Evolutionary conservation across 495 filamentous ascomycete genomes (phyloP).

Genomic region (Arthonia radiata): DNA sequence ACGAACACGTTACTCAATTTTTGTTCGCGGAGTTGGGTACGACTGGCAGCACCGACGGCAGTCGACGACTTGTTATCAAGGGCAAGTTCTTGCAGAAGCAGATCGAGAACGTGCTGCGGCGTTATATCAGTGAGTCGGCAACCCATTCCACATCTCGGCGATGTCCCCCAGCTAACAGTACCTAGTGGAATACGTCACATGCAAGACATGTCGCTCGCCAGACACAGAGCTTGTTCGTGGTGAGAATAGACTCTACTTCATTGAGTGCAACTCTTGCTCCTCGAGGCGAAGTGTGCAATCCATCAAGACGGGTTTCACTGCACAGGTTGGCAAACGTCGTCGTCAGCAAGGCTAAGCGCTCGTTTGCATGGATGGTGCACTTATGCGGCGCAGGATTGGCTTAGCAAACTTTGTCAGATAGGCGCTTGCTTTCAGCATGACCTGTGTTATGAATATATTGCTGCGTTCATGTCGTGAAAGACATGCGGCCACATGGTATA

Average conservation of each 20-base stretch:
- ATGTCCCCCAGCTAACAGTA: conserved; percentile 4
- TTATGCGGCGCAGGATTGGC: no score
- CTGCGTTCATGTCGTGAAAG: no score
- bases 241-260: conserved; percentile 82
- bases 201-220: conserved; percentile 85
- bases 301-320: conserved; percentile 99
- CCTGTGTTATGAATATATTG: no score
- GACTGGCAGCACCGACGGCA: conserved; percentile 78
- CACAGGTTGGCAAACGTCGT: conserved; percentile 89
- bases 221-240: conserved; percentile 96
- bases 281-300: conserved; percentile 77
- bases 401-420: no score
- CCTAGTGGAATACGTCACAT: conserved; percentile 88
- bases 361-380: no score
- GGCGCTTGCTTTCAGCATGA: no score
- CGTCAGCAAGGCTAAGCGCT: conserved; percentile 29
- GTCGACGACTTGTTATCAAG: conserved; percentile 85
- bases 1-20: conserved; percentile 93
- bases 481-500: no score
- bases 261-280: conserved; percentile 71
- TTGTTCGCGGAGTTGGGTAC: conserved; percentile 96
- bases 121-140: conserved; percentile 79
- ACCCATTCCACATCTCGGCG: no score
- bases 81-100: conserved; percentile 97
- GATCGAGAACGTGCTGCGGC: conserved; percentile 79